Percentiles rank a stretch among this genome's conserved stretches.
Evolutionary conservation across 2,329 filamentous ascomycete genomes (phyloP).

Genomic region (Aspergillus sp.): DNA sequence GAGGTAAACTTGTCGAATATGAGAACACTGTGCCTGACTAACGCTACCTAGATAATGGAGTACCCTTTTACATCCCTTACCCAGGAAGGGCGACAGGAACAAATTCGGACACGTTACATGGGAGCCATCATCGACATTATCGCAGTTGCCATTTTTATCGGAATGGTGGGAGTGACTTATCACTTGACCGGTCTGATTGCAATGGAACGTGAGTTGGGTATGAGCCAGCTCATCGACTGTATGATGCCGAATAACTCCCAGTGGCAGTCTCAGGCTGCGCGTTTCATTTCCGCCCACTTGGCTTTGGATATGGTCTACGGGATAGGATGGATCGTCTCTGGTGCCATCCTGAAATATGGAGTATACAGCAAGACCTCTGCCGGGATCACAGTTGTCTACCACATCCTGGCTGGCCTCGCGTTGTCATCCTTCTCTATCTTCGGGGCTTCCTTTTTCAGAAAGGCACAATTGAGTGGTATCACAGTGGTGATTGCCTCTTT

Average conservation of each 20-base stretch:
- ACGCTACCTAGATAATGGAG: conserved; percentile 48
- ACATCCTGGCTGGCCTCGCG: conserved; percentile 73
- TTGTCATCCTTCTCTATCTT: conserved; percentile 79
- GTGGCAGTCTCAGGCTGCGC: conserved; percentile 75
- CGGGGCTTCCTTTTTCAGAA: conserved; percentile 79
- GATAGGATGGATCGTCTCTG: conserved; percentile 79
- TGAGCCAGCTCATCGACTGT: conserved; percentile 83
- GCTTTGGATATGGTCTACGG: conserved; percentile 78
- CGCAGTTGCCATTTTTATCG: conserved; percentile 75
- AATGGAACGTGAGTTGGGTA: conserved; percentile 79
- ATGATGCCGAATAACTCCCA: conserved; percentile 77
- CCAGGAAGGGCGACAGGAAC: conserved; percentile 61
- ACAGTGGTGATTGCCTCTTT: conserved; percentile 70
- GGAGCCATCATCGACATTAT: conserved; percentile 71
- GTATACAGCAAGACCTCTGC: conserved; percentile 65
- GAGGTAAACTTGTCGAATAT: conserved; percentile 19
- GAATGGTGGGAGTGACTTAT: conserved; percentile 78
- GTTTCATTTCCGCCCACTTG: conserved; percentile 76
- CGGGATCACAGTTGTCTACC: conserved; percentile 69
- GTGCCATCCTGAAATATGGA: conserved; percentile 59
- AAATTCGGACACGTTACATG: conserved; percentile 71
- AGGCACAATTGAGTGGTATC: conserved; percentile 84
- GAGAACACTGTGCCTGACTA: conserved; percentile 4
- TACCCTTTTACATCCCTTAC: conserved; percentile 76
- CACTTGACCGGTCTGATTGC: conserved; percentile 85